These are phyloP conservation scores for Nicotiana benthamiana DNA, from an alignment of 257 asterid genomes.

Conservation along the genomic window DNA sequence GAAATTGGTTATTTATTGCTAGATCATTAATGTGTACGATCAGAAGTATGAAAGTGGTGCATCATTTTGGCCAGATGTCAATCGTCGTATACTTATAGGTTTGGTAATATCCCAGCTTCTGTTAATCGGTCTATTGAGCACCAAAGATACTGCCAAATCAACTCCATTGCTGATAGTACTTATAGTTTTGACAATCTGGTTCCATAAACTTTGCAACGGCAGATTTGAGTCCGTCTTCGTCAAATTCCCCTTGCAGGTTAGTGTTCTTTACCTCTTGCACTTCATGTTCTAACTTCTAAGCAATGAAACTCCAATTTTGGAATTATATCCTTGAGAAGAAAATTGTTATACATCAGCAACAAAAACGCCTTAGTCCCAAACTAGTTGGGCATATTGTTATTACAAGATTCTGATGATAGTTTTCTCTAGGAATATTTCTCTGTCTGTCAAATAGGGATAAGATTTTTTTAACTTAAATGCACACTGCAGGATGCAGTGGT, in stretches of 20 bases:
- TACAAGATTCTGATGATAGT: neutral
- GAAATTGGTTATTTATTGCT: slow-evolving; percentile 11
- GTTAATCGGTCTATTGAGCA: slow-evolving; percentile 15
- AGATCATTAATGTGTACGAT: slow-evolving; percentile 46
- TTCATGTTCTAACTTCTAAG: neutral
- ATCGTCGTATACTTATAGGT: slow-evolving; percentile 13
- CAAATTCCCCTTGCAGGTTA: slow-evolving; percentile 68
- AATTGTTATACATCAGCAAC: neutral
- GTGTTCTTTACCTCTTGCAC: slow-evolving; percentile 1
- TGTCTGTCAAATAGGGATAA: neutral
- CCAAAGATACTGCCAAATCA: slow-evolving; percentile 45
- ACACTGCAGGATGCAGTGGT: slow-evolving; percentile 50
- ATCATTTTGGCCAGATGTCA: slow-evolving; percentile 19
- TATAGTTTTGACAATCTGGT: slow-evolving; percentile 65
- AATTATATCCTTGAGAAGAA: neutral
- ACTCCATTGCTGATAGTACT: slow-evolving; percentile 59
- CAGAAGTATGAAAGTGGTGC: slow-evolving; percentile 19
- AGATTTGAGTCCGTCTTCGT: slow-evolving; percentile 68
- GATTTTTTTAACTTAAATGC: neutral
- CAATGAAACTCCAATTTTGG: neutral
- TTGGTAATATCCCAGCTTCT: slow-evolving; percentile 10
- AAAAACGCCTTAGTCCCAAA: neutral
- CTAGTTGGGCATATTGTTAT: neutral
- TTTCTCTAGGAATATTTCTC: neutral
- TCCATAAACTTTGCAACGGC: slow-evolving; percentile 58